Evolutionary conservation across 2,329 filamentous ascomycete genomes (phyloP), one percentile per base, ranked within the genome.

Genomic region (Penicillium sclerotigenum): DNA sequence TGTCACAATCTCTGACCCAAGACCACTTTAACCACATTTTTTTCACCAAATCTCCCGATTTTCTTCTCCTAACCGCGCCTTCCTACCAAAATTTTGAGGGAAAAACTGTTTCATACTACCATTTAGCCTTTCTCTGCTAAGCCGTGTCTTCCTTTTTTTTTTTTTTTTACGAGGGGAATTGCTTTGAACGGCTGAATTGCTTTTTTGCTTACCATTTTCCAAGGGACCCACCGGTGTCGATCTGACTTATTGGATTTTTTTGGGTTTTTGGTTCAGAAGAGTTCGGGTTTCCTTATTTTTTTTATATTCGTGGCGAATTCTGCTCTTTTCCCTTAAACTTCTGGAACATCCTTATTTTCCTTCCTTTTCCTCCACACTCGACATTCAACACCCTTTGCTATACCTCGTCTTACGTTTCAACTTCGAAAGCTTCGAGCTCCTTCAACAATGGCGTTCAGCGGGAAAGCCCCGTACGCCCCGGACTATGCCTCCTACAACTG

Each of bases 401-500:
- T 11, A 26, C 9, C 22, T 20, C 33, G 5, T 11, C 9, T 37
- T 16, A 16, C 38, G 3, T 1, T 11, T 38, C 31, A 16, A 45
- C 28, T 47, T 43, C 41, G n/a, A 45, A 38, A 48, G 52, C 54
- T 28, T 37, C 49, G 52, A 47, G 40, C 43, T 37, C 41, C 16
- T 43, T 3, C 11, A 59, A 60, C 41, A 53, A 74, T 73, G 65
- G 63, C 64, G 55, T 65, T 69, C 52, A 65, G 68, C 61, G 65
- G 63, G 53, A 62, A 64, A 47, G 60, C 64, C 55, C 65, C 68
- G 16, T 76, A 68, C 58, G 59, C 64, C 52, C 76, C 77, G 22
- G 69, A 76, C 46, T 79, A 79, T 68, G 77, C 77, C 22, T 79
- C 77, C 22, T 79, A 79, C 70, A 77, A 78, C 68, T 79, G 77